Conservation (phyloP, 2,329 filamentous ascomycete species). For the Pseudocercospora cruenta region DNA sequence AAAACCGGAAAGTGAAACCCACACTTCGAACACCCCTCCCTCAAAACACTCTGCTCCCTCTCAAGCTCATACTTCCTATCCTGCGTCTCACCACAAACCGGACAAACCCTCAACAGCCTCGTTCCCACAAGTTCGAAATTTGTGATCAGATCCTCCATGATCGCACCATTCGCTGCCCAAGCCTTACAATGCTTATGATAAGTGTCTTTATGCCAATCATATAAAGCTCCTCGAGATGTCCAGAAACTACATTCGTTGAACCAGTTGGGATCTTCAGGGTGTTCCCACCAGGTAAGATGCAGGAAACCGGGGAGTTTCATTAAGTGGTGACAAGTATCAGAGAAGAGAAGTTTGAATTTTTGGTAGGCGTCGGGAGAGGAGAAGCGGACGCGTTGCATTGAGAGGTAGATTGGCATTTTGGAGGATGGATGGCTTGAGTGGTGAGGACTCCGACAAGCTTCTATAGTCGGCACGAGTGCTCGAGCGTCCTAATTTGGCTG, state of each 20-base stretch:
- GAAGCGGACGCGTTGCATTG: constrained; percentile 20
- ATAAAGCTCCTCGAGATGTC: constrained; percentile 8
- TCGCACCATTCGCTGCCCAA: constrained; percentile 13
- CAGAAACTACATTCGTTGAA: constrained; percentile 16
- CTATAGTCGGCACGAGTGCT: background rate
- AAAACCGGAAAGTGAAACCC: constrained; percentile 14
- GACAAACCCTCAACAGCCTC: constrained; percentile 13
- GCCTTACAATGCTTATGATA: constrained; percentile 19
- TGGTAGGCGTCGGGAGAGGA: constrained; percentile 12
- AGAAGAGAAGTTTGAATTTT: constrained; percentile 17
- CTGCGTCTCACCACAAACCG: constrained; percentile 11
- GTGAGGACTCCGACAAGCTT: no score
- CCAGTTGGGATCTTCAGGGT: constrained; percentile 8
- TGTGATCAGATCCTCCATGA: constrained; percentile 17
- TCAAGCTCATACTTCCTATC: constrained; percentile 16
- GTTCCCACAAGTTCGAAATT: constrained; percentile 16
- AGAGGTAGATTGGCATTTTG: constrained; percentile 15
- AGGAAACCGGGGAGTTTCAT: constrained; percentile 18
- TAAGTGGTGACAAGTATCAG: constrained; percentile 9
- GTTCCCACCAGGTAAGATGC: constrained; percentile 16
- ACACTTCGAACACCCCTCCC: constrained; percentile 13
- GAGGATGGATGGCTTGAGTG: background rate
- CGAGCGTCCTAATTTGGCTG: background rate
- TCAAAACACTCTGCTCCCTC: constrained; percentile 7
- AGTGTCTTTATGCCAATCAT: constrained; percentile 17